Conservation (phyloP, 768 basidiomycete genomes). For the Coprinopsis strossmayeri region DNA sequence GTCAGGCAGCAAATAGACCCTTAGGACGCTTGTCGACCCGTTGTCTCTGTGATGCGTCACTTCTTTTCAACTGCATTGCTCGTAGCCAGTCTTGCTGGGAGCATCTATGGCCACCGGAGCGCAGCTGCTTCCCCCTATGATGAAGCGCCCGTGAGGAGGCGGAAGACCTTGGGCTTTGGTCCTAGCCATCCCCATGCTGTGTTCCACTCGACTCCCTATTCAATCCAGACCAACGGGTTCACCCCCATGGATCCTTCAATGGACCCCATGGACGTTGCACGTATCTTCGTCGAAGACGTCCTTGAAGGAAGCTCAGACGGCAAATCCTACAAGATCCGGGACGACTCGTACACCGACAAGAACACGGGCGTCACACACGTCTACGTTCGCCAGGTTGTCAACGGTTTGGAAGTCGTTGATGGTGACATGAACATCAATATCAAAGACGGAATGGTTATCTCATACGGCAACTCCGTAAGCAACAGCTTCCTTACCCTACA, state of each 20-base stretch:
- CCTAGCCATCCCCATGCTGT: constrained; percentile 70
- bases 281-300: constrained; percentile 49
- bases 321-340: constrained; percentile 54
- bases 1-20: neutral
- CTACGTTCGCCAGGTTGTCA: constrained; percentile 79
- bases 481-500: neutral
- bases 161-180: constrained; percentile 91
- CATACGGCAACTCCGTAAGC: constrained; percentile 82
- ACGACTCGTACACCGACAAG: constrained; percentile 83
- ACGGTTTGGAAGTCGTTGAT: constrained; percentile 84
- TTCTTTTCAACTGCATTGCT: constrained; percentile 58
- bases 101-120: constrained; percentile 40
- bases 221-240: constrained; percentile 38
- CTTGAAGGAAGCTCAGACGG: constrained; percentile 27
- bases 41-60: constrained; percentile 44
- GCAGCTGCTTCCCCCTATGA: constrained; percentile 16
- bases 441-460: constrained; percentile 74
- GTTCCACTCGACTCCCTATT: constrained; percentile 46
- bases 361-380: constrained; percentile 85
- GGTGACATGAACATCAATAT: constrained; percentile 94
- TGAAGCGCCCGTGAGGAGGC: constrained; percentile 39
- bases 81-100: constrained; percentile 53
- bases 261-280: constrained; percentile 59
- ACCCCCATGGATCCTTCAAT: constrained; percentile 28
- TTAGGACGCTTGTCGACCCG: constrained; percentile 4